Evolutionary conservation across 345 rosid genomes (phyloP), one percentile per base, ranked within the genome.

Genomic region (Euphorbia peplus): DNA sequence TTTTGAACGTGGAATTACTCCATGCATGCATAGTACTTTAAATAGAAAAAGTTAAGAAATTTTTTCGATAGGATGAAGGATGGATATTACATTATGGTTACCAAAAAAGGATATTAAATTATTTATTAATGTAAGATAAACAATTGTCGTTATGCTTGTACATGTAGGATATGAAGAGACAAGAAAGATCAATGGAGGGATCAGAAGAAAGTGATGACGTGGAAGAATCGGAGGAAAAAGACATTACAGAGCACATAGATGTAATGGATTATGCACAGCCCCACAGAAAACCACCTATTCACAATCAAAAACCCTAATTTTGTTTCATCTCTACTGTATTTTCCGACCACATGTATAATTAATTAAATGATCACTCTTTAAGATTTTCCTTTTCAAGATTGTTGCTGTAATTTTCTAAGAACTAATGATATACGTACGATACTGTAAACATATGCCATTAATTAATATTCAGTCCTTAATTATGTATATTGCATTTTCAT

Each of bases 261-360:
- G 97, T 77, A 14, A 89, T 84, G 95, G 97, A 93, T 70, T 93
- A 93, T 71, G 89, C 96, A 22, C 95, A 84, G 64, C 97, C 96
- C 55, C 96, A 83, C 69, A 82, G 91, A 35, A 90, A 90, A 60
- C 98, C 98, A 54, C 98, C 98, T 48, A 93, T 93, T 79, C 98
- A 93, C 79, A 93, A 93, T 70, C 87, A 83, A 70, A 88, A 86
- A 72, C 70, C 80, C 44, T 87, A 78, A 54, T 24, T n/a, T n/a
- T n/a, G n/a, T n/a, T n/a, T n/a, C n/a, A n/a, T n/a, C n/a, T n/a
- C n/a, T n/a, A n/a, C n/a, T n/a, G n/a, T n/a, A n/a, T n/a, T n/a
- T n/a, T n/a, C n/a, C n/a, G n/a, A n/a, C n/a, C n/a, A n/a, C n/a
- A n/a, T n/a, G n/a, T n/a, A n/a, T 37, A 24, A 6, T 15, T 42